These are phyloP conservation scores for Rhododendron williamsianum DNA, from an alignment of 148 eudicot species.

Conservation along the genomic window DNA sequence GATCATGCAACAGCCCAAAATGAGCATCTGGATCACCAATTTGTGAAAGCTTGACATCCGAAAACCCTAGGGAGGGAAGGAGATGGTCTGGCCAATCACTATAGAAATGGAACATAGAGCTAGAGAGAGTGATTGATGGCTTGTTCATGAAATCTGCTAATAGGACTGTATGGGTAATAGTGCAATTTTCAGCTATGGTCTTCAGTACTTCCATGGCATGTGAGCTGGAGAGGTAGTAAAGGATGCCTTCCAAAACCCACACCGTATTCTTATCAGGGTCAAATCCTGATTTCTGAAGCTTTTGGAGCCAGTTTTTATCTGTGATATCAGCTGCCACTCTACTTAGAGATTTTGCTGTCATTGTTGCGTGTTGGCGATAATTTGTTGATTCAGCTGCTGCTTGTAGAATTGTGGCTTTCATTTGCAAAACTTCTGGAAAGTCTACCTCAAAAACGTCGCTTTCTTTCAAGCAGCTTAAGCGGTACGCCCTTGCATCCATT, in stretches of 20 bases:
- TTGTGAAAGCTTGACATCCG: conserved; percentile 84
- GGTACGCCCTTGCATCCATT: conserved; percentile 89
- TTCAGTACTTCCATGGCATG: conserved; percentile 65
- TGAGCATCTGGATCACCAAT: conserved; percentile 93
- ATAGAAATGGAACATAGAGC: conserved; percentile 64
- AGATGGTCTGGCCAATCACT: conserved; percentile 94
- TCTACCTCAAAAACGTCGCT: conserved; percentile 78
- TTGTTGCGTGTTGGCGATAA: conserved; percentile 26
- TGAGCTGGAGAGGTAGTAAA: conserved; percentile 63
- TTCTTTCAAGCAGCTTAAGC: conserved; percentile 66
- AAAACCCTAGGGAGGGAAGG: conserved; percentile 77
- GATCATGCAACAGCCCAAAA: conserved; percentile 77
- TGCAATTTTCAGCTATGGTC: conserved; percentile 63
- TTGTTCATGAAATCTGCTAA: conserved; percentile 94
- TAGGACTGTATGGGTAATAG: conserved; percentile 55
- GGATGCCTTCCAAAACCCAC: conserved; percentile 92
- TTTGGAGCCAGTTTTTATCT: conserved; percentile 59
- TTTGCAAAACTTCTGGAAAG: conserved; percentile 74
- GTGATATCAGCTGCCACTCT: conserved; percentile 76
- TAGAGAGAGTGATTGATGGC: conserved; percentile 62
- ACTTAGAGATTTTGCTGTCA: conserved; percentile 64
- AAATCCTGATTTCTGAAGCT: conserved; percentile 76
- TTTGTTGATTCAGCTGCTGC: conserved; percentile 50
- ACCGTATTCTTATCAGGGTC: conserved; percentile 59
- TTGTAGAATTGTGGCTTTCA: conserved; percentile 64